phyloP scores from a whole-genome alignment of 148 eudicot genomes.

The Vaccinium vitisidaea region DNA sequence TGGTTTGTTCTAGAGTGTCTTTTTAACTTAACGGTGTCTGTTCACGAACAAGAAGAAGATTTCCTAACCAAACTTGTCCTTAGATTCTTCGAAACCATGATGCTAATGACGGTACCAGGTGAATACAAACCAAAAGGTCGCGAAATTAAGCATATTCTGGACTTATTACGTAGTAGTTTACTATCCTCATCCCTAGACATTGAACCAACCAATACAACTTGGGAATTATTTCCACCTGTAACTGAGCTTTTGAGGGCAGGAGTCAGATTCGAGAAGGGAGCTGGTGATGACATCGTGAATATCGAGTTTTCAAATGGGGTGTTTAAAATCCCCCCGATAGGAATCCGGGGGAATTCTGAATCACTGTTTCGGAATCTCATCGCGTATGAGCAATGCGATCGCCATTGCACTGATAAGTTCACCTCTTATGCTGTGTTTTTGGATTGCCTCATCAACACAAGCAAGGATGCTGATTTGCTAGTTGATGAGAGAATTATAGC shows the following conservation, averaged over 20 bases:
- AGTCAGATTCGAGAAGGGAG: background rate
- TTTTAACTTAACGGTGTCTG: slow-evolving; percentile 1
- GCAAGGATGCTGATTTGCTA: background rate
- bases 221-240: background rate
- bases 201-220: background rate
- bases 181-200: background rate
- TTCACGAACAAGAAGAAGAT: background rate
- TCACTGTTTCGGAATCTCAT: background rate
- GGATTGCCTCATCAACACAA: slow-evolving; percentile 12
- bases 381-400: background rate
- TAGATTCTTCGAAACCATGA: slow-evolving; percentile 3
- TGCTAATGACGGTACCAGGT: slow-evolving; percentile 1
- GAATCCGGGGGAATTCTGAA: background rate
- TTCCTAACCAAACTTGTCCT: slow-evolving; percentile 5
- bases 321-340: background rate
- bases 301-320: background rate
- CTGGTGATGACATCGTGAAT: background rate
- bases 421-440: slow-evolving; percentile 7
- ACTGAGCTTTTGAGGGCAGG: background rate
- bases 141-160: slow-evolving; percentile 11
- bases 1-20: slow-evolving; percentile 1
- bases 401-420: background rate
- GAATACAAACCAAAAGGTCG: background rate
- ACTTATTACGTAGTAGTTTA: background rate
- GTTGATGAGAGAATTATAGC: background rate